These are phyloP conservation scores for Daldinia eschscholtzii DNA, from an alignment of 2,329 filamentous ascomycete species.

Conservation along the genomic window DNA sequence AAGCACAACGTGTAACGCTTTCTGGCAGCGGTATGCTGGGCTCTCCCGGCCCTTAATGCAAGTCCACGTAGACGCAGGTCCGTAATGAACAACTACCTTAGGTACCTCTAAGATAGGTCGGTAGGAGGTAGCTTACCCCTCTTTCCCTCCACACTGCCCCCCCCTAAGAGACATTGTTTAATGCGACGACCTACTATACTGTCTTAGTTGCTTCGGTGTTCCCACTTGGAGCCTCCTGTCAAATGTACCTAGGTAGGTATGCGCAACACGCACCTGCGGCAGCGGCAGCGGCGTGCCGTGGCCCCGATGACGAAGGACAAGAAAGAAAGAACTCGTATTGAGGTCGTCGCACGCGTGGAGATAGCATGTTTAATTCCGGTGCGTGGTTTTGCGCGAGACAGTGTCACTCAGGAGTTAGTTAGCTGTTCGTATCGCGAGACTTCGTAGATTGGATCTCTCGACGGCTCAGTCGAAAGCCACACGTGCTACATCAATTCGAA, in stretches of 20 bases:
- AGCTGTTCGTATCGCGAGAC: conserved; percentile 4
- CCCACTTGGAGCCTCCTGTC: conserved; percentile 20
- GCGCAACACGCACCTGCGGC: conserved; percentile 8
- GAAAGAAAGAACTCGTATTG: conserved; percentile 22
- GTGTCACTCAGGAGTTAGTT: neutral
- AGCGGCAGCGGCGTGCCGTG: conserved; percentile 29
- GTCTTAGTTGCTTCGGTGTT: conserved; percentile 13
- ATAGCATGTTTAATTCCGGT: conserved; percentile 24
- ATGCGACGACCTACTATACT: conserved; percentile 20
- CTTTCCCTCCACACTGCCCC: neutral
- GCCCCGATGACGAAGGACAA: conserved; percentile 12
- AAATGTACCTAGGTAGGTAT: neutral
- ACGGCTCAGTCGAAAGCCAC: conserved; percentile 1
- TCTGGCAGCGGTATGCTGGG: neutral
- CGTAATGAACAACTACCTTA: conserved; percentile 6
- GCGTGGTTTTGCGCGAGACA: neutral
- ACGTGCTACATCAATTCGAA: neutral
- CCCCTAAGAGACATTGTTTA: conserved; percentile 21
- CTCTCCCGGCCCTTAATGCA: neutral
- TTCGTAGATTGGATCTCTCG: neutral
- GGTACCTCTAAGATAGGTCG: no score
- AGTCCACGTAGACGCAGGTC: conserved; percentile 32
- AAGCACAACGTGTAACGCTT: neutral
- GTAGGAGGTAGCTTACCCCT: neutral
- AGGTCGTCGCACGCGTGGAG: conserved; percentile 7